These are phyloP conservation scores for Hypholoma fasciculare DNA, from an alignment of 768 basidiomycete genomes.

Conservation along the genomic window DNA sequence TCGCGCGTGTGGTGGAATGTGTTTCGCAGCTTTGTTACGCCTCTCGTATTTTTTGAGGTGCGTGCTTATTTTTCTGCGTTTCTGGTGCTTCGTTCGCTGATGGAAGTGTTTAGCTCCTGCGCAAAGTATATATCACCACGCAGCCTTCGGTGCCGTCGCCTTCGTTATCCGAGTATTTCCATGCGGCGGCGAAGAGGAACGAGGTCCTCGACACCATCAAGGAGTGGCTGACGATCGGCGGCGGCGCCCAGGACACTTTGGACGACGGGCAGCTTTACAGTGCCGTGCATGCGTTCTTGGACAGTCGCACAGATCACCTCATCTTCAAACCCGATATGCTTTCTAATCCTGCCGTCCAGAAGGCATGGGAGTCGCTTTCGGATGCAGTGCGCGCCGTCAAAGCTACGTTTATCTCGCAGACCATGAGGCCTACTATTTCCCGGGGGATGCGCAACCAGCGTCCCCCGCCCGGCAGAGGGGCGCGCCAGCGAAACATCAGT, in stretches of 20 bases:
- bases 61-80: constrained; percentile 18
- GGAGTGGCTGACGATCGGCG: constrained; percentile 73
- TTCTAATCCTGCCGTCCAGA: constrained; percentile 43
- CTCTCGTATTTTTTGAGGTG: constrained; percentile 85
- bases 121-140: constrained; percentile 68
- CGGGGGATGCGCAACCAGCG: constrained; percentile 25
- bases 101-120: constrained; percentile 53
- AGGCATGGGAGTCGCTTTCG: constrained; percentile 45
- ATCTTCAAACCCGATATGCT: constrained; percentile 42
- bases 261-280: constrained; percentile 68
- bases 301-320: constrained; percentile 51
- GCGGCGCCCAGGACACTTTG: constrained; percentile 77
- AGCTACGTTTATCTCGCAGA: constrained; percentile 52
- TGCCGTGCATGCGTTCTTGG: constrained; percentile 61
- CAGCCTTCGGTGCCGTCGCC: constrained; percentile 43
- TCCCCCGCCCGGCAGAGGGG: constrained; percentile 20
- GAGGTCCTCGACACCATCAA: constrained; percentile 66
- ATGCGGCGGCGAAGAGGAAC: constrained; percentile 51
- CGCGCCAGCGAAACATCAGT: constrained; percentile 34
- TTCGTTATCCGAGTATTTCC: constrained; percentile 45
- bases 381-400: constrained; percentile 42
- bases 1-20: constrained; percentile 80
- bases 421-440: constrained; percentile 54
- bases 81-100: neutral
- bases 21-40: constrained; percentile 81